Percentiles rank a stretch among this genome's conserved stretches.
phyloP scores from a whole-genome alignment of 139 green algal genomes.

The Micractinium sp. region DNA sequence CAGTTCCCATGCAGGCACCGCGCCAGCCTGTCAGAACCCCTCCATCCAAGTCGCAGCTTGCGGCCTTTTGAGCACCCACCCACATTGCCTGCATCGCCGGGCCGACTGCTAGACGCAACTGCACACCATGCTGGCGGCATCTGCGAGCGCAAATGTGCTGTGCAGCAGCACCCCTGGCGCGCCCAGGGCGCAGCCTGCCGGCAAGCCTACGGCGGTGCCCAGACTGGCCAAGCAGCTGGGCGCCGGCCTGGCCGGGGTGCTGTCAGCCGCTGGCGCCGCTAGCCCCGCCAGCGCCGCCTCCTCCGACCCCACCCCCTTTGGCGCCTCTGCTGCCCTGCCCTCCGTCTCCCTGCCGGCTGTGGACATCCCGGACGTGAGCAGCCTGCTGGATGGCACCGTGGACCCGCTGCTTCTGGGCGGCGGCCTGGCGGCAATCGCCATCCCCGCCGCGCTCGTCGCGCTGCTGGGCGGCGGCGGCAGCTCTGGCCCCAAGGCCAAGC shows the following conservation, averaged over 20 bases:
- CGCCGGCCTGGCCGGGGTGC: neutral
- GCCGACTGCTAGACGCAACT: too few species aligned
- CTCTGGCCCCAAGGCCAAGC: slow-evolving; percentile 37
- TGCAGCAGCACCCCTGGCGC: neutral
- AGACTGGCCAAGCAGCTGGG: neutral
- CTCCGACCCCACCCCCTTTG: neutral
- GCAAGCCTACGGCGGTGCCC: neutral
- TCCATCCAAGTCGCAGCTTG: too few species aligned
- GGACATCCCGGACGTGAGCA: neutral
- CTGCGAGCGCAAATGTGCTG: neutral
- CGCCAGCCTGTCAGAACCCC: too few species aligned
- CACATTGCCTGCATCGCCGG: too few species aligned
- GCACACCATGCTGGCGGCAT: too few species aligned
- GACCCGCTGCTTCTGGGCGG: slow-evolving; percentile 36
- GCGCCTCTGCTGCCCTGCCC: neutral
- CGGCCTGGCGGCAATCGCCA: neutral
- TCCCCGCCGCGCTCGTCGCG: slow-evolving; percentile 14
- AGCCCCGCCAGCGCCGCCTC: neutral
- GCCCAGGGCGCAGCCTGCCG: neutral
- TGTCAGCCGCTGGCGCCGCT: neutral
- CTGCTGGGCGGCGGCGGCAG: slow-evolving; percentile 7
- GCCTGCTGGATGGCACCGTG: slow-evolving; percentile 32
- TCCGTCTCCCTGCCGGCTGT: slow-evolving; percentile 30
- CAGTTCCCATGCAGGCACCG: too few species aligned
- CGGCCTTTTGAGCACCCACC: too few species aligned